Base-by-base conservation (phyloP, 2,329 filamentous ascomycete species). In the Aureobasidium uvarum region DNA sequence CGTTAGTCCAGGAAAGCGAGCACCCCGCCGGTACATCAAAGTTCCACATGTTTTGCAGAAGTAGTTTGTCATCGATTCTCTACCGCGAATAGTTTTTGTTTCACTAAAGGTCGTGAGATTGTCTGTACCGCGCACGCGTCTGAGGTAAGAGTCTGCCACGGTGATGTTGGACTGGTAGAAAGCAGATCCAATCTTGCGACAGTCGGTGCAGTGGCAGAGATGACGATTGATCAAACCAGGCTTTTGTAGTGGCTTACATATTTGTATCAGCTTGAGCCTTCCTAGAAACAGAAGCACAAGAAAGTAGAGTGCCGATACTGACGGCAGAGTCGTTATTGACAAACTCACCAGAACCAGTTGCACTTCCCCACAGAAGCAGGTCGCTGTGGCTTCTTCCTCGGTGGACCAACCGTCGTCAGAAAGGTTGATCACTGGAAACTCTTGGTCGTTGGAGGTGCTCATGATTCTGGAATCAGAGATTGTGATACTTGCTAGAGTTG, bases 151-250 rank as follows among this genome's bases (percentile, higher is more conserved):
- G 71, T 85, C 78, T 13, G 71, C 67, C 46, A 86, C 73, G 66
- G 78, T 78, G 71, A 88, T 85, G 74, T 85, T 86, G 62, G 83
- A 82, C 2, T 84, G 81, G 74, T 85, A 86, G 82, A 86, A 85
- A 0, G 84, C 85, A 0, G 85, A 84, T 0, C 84, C 87, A 67
- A 88, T 78, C 70, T 87, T 87, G 71, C 78, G 83, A 74, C 84
- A 86, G 73, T 88, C 85, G 25, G 74, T 72, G 72, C 85, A 88
- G 76, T 88, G 79, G 75, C 85, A 88, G 69, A 87, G 70, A 70
- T 87, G 86, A 5, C 77, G 81, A 66, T 76, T 74, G 20, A 83
- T 67, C 0, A 86, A 72, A 11, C 78, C 80, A 1, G 83, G 72
- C 70, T 73, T 51, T 79, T 81, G 54, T 33, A 56, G 48, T 20